phyloP scores from a whole-genome alignment of 2,329 filamentous ascomycete genomes.

The Ophiostoma piceae region DNA sequence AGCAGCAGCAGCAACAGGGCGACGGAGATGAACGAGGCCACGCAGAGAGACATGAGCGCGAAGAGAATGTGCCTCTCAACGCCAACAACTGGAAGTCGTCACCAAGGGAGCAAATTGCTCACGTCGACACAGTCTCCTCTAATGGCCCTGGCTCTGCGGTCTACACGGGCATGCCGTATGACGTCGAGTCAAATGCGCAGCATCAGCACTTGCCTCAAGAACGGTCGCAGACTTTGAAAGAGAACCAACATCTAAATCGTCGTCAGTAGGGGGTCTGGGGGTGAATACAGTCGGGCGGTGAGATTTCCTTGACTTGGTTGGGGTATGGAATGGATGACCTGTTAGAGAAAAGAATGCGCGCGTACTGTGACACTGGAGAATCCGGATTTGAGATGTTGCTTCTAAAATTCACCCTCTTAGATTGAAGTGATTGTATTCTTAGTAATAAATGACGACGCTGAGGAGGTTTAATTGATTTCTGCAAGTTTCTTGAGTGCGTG shows the following conservation, averaged over 20 bases:
- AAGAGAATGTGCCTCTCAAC: neutral
- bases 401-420: neutral
- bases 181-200: neutral
- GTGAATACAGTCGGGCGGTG: neutral
- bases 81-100: neutral
- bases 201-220: neutral
- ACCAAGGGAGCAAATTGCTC: neutral
- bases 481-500: neutral
- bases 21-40: too few relatives aligned
- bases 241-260: neutral
- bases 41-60: neutral
- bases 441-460: neutral
- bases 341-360: neutral
- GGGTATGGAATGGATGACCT: neutral
- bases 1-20: neutral
- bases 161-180: neutral
- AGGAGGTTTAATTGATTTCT: neutral
- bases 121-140: neutral
- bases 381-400: neutral
- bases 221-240: neutral
- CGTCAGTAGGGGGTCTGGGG: neutral
- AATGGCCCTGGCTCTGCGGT: neutral
- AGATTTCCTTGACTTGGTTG: neutral
- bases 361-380: neutral
- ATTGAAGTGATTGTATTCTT: neutral